phyloP scores from a whole-genome alignment of 768 basidiomycete genomes.

The Boletus subparvulus region DNA sequence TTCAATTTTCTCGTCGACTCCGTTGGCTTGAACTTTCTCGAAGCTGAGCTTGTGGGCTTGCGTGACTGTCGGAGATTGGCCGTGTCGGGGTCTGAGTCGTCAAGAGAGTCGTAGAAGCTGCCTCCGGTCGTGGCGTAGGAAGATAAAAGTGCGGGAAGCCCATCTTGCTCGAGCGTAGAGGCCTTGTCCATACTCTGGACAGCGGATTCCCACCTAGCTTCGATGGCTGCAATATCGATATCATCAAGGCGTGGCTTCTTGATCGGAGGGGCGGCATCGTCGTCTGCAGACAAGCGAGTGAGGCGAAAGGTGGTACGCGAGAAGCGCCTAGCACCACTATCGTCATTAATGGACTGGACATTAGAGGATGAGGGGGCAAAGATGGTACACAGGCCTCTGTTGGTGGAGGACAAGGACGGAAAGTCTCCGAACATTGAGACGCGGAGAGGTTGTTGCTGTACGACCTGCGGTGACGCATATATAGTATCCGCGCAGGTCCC shows the following conservation, averaged over 20 bases:
- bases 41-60: background rate
- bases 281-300: conserved; percentile 5
- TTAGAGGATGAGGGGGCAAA: conserved; percentile 38
- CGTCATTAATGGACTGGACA: conserved; percentile 39
- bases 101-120: conserved; percentile 27
- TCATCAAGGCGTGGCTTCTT: conserved; percentile 46
- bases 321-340: conserved; percentile 44
- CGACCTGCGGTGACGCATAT: conserved; percentile 16
- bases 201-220: conserved; percentile 48
- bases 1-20: conserved; percentile 17
- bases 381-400: conserved; percentile 27
- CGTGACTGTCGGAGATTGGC: conserved; percentile 9
- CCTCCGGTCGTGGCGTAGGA: conserved; percentile 24
- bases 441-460: conserved; percentile 29
- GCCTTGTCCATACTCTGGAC: conserved; percentile 45
- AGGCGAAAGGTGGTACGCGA: conserved; percentile 36
- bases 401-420: conserved; percentile 26
- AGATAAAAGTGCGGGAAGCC: conserved; percentile 43
- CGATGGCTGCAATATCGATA: conserved; percentile 18
- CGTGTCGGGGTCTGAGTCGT: conserved; percentile 24
- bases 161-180: conserved; percentile 46
- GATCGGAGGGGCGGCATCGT: conserved; percentile 35
- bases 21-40: conserved; percentile 8
- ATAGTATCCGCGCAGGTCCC: background rate
- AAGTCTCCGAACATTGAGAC: conserved; percentile 34